Evolutionary conservation across 164 flowering plant species (phyloP).

Genomic region (Nymphaea colorata): DNA sequence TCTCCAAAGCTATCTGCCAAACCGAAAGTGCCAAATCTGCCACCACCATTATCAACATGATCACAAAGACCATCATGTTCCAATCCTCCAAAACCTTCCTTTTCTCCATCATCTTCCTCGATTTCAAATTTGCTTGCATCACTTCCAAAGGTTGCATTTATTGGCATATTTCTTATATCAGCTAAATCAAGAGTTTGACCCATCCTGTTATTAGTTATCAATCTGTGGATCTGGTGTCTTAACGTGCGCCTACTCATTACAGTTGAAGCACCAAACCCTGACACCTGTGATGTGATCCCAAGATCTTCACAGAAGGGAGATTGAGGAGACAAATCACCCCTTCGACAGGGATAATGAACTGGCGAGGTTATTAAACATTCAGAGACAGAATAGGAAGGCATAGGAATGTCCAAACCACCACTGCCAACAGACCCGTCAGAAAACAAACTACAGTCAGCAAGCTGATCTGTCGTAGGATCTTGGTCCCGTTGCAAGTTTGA

Average conservation of each 20-base stretch:
- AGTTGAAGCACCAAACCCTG: constrained; percentile 63
- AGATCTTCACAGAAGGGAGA: constrained; percentile 20
- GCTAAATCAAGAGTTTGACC: constrained; percentile 11
- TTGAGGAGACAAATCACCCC: constrained; percentile 38
- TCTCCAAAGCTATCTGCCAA: background rate
- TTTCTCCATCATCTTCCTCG: constrained; percentile 19
- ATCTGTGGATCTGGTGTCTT: constrained; percentile 53
- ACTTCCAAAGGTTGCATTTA: constrained; percentile 15
- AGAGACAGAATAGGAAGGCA: constrained; percentile 6
- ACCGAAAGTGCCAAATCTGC: constrained; percentile 13
- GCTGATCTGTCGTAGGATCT: constrained; percentile 24
- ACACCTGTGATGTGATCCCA: constrained; percentile 36
- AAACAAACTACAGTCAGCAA: constrained; percentile 10
- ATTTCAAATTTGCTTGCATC: constrained; percentile 18
- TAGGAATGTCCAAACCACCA: constrained; percentile 6
- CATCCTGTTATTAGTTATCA: constrained; percentile 33
- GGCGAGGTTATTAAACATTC: constrained; percentile 23
- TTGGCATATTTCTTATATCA: constrained; percentile 15
- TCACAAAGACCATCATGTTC: constrained; percentile 19
- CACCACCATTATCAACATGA: constrained; percentile 13
- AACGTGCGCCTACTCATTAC: constrained; percentile 60
- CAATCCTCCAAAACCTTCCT: constrained; percentile 9
- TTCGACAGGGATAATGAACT: constrained; percentile 18
- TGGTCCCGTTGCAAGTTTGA: constrained; percentile 26
- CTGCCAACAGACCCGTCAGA: constrained; percentile 22